These are phyloP conservation scores for Arachnomyces sp. DNA, from an alignment of 2,329 filamentous ascomycete genomes.

Conservation along the genomic window DNA sequence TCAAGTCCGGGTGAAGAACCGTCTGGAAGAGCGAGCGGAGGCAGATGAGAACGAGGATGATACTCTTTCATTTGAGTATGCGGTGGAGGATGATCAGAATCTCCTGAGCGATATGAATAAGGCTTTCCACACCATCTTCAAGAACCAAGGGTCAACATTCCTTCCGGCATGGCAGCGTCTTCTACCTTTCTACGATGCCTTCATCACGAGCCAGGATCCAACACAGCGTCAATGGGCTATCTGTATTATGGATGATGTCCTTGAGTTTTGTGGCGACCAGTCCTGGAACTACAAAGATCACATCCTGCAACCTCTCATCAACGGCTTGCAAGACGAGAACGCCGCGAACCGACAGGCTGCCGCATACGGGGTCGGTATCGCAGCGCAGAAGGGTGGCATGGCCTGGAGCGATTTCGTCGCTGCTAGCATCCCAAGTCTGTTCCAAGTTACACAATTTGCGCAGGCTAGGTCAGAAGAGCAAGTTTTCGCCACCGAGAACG, in stretches of 20 bases:
- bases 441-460: conserved; percentile 72
- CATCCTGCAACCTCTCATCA: conserved; percentile 78
- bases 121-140: conserved; percentile 97
- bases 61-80: conserved; percentile 76
- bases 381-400: conserved; percentile 82
- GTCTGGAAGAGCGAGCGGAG: conserved; percentile 75
- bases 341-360: conserved; percentile 93
- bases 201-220: conserved; percentile 71
- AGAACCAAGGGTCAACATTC: conserved; percentile 82
- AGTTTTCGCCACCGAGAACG: conserved; percentile 95
- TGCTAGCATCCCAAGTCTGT: conserved; percentile 69
- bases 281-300: conserved; percentile 80
- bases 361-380: conserved; percentile 91
- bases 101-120: conserved; percentile 99
- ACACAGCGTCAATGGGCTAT: conserved; percentile 98
- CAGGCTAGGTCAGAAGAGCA: conserved; percentile 86
- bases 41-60: conserved; percentile 86
- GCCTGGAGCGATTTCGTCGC: conserved; percentile 84
- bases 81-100: conserved; percentile 95
- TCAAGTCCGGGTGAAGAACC: conserved; percentile 73
- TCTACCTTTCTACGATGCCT: conserved; percentile 75
- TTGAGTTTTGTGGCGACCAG: conserved; percentile 89
- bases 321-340: conserved; percentile 76
- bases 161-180: conserved; percentile 81
- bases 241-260: conserved; percentile 95